Evolutionary conservation across 495 filamentous ascomycete genomes (phyloP).

Genomic region (Penicillium odoratum): DNA sequence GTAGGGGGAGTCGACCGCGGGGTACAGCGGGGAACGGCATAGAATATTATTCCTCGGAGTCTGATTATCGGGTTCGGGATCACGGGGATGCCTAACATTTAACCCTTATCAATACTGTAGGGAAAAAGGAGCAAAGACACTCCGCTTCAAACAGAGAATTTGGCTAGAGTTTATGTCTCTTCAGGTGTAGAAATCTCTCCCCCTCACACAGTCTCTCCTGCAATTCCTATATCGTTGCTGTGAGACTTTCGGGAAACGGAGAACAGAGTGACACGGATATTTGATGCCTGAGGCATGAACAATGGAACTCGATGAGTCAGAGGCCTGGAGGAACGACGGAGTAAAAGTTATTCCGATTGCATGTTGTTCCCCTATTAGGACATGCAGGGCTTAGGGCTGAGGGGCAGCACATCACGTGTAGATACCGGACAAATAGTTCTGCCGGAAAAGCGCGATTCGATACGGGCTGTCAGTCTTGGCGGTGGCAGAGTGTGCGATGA

Average conservation of each 20-base stretch:
- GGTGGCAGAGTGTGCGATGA: conserved; percentile 48
- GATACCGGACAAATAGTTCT: conserved; percentile 30
- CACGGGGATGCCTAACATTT: conserved; percentile 13
- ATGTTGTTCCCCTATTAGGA: not conserved
- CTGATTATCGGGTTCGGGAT: conserved; percentile 13
- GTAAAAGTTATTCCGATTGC: not conserved
- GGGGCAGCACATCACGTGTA: conserved; percentile 31
- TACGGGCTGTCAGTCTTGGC: conserved; percentile 38
- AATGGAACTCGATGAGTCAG: conserved; percentile 1
- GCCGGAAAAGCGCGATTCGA: conserved; percentile 31
- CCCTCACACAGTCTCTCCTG: conserved; percentile 7
- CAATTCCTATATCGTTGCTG: conserved; percentile 1
- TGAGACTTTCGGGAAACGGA: conserved; percentile 8
- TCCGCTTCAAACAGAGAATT: not conserved
- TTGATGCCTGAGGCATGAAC: conserved; percentile 13
- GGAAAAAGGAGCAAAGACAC: not conserved
- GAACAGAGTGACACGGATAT: not conserved
- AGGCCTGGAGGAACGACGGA: not conserved
- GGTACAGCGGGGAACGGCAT: conserved; percentile 45
- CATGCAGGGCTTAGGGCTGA: conserved; percentile 30
- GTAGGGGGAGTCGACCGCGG: conserved; percentile 34
- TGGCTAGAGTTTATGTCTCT: not conserved
- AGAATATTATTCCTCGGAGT: conserved; percentile 30
- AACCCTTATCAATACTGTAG: not conserved
- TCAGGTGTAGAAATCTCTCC: not conserved